Base-by-base conservation (phyloP, 371 early-diverging fungal genomes). In the Mortierella sp. region DNA sequence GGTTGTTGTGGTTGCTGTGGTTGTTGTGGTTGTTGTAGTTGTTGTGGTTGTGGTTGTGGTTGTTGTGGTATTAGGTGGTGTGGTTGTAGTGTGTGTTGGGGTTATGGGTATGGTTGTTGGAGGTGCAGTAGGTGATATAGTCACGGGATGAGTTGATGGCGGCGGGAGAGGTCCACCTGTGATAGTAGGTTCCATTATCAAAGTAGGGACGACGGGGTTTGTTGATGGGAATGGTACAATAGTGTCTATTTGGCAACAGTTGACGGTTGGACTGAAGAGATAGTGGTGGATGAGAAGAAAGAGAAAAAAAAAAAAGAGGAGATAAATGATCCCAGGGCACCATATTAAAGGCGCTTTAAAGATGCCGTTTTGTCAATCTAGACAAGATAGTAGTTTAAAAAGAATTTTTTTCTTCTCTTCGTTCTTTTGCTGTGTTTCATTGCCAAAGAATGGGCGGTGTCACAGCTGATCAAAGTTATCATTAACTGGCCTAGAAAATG, bases 1-100 rank as follows among this genome's bases (percentile, higher is more conserved):
- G 22, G 38, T 16, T 55, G 57, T 48, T 10, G 73, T 50, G 55
- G 66, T 67, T 9, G 73, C 53, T 67, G 41, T 45, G 28, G 28
- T 2, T 41, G 58, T 32, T 55, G 55, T 55, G 4, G 62, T 45
- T 21, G 24, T 62, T 24, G 28, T 28, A 2, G 28, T 55, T 21
- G 55, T 55, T n/a, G n/a, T n/a, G n/a, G n/a, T n/a, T n/a, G 28
- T 28, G 28, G 28, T 55, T 21, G 55, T 55, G 10, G 22, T 1
- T 21, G 11, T 55, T 55, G 58, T 28, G 28, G 13, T 41, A 1
- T 2, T 10, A 41, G 43, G 21, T 32, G 58, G 1, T 58, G 58
- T 22, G 2, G 0, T 32, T 58, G 33, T 32, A 2, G 28, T 28
- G 28, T 1, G 28, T 47, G 59, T 38, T 58, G 58, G 38, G 3